A percentile compares a stretch with the other conserved stretches of the same genome.
Conservation (phyloP, 495 filamentous ascomycete species). For the Podospora pseudopauciseta region DNA sequence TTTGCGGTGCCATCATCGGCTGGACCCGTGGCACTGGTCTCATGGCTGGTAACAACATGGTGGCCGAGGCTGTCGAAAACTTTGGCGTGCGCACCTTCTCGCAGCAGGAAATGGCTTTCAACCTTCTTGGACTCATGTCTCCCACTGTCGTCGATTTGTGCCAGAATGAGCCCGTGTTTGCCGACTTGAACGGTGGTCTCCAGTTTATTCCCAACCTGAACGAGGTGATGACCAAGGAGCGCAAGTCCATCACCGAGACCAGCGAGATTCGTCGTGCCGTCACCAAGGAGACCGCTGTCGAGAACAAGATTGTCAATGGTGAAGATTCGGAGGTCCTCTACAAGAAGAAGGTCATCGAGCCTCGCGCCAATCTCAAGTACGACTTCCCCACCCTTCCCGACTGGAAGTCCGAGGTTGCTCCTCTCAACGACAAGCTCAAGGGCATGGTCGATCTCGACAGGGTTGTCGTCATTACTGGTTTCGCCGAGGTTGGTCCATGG, state of each 20-base stretch:
- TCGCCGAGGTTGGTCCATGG: conserved; percentile 95
- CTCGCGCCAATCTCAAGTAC: conserved; percentile 95
- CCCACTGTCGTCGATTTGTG: conserved; percentile 92
- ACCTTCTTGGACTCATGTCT: conserved; percentile 93
- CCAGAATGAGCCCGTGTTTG: conserved; percentile 91
- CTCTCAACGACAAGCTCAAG: conserved; percentile 79
- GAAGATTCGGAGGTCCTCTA: conserved; percentile 89
- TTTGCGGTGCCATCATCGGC: conserved; percentile 97
- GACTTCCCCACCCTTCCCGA: conserved; percentile 86
- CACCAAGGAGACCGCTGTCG: conserved; percentile 90
- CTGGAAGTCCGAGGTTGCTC: conserved; percentile 87
- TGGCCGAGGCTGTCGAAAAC: conserved; percentile 93
- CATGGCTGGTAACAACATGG: conserved; percentile 97
- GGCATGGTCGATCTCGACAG: conserved; percentile 99
- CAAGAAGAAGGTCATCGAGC: conserved; percentile 87
- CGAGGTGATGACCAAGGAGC: conserved; percentile 81
- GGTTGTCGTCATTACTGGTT: conserved; percentile 95
- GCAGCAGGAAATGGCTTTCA: conserved; percentile 99
- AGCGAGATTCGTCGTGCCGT: conserved; percentile 91
- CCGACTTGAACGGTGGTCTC: conserved; percentile 94
- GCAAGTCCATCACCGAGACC: conserved; percentile 88
- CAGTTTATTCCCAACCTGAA: conserved; percentile 99
- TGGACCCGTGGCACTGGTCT: conserved; percentile 98
- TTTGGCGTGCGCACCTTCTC: conserved; percentile 98
- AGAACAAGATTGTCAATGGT: conserved; percentile 97